Evolutionary conservation across 2,329 filamentous ascomycete species (phyloP).

Genomic region (Stagonosporopsis vannaccii): DNA sequence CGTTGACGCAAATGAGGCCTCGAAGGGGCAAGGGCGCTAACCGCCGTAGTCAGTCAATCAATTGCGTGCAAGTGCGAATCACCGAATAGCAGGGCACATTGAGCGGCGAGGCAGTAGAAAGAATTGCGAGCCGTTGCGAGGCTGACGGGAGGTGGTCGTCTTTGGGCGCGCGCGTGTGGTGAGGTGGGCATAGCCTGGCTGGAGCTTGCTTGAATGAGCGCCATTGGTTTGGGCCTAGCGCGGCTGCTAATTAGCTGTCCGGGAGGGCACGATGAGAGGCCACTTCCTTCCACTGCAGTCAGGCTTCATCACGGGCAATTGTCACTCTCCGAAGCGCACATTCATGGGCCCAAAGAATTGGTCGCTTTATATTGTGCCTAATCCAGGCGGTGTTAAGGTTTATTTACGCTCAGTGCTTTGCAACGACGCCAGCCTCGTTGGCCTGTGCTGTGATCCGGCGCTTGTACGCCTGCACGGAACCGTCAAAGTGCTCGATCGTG

Average conservation of each 20-base stretch:
- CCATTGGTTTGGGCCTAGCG: constrained; percentile 33
- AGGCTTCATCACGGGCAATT: constrained; percentile 1
- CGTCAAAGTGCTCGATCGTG: constrained; percentile 93
- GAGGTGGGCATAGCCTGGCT: constrained; percentile 24
- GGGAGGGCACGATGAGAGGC: constrained; percentile 15
- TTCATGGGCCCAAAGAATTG: background rate
- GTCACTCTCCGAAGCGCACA: background rate
- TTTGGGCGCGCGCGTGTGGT: constrained; percentile 25
- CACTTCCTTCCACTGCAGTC: constrained; percentile 14
- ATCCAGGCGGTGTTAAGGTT: background rate
- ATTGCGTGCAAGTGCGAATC: constrained; percentile 35
- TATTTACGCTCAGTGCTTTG: constrained; percentile 51
- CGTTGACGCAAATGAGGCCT: constrained; percentile 25
- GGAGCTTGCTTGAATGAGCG: constrained; percentile 23
- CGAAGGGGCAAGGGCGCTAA: constrained; percentile 40
- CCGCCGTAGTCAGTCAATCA: constrained; percentile 26
- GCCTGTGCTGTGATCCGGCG: constrained; percentile 92
- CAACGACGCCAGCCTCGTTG: constrained; percentile 84
- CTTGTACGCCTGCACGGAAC: constrained; percentile 96
- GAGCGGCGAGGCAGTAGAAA: constrained; percentile 22
- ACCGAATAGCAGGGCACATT: constrained; percentile 38
- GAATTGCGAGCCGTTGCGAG: constrained; percentile 21
- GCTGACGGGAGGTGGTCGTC: constrained; percentile 17
- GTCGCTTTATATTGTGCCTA: background rate
- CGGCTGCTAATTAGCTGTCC: constrained; percentile 18